phyloP scores from a whole-genome alignment of 2,329 filamentous ascomycete genomes.

The Xylariaceae sp. region DNA sequence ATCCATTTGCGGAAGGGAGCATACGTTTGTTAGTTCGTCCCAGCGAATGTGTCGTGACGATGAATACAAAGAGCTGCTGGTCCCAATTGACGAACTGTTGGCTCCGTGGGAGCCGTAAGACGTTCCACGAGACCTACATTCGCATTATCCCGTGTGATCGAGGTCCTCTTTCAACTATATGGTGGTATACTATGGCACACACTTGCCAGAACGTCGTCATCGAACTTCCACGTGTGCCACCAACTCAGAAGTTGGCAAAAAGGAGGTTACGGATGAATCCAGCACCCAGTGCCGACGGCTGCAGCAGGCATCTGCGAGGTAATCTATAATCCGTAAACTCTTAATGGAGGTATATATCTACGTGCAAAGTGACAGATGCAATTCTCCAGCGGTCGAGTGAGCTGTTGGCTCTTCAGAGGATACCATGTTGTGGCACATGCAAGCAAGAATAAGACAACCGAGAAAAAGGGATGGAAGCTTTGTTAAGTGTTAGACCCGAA shows the following conservation, averaged over 20 bases:
- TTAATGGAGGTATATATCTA: neutral
- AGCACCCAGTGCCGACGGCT: slow-evolving; percentile 23
- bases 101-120: slow-evolving; percentile 9
- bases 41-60: slow-evolving; percentile 6
- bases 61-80: neutral
- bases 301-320: slow-evolving; percentile 22
- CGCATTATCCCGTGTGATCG: neutral
- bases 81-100: neutral
- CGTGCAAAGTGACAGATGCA: neutral
- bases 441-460: no score
- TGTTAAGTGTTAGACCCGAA: no score
- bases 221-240: slow-evolving; percentile 3
- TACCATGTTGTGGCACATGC: no score
- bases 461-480: no score
- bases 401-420: no score
- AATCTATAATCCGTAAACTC: no score
- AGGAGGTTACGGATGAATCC: neutral
- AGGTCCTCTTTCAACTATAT: no score
- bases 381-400: no score
- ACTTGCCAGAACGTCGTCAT: no score
- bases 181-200: neutral
- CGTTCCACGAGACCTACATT: neutral
- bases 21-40: neutral
- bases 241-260: slow-evolving; percentile 6
- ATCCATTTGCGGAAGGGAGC: neutral